Evolutionary conservation across 176 grass and related monocot species (phyloP), one percentile per base, ranked within the genome.

Genomic region (Sorghum bicolor): DNA sequence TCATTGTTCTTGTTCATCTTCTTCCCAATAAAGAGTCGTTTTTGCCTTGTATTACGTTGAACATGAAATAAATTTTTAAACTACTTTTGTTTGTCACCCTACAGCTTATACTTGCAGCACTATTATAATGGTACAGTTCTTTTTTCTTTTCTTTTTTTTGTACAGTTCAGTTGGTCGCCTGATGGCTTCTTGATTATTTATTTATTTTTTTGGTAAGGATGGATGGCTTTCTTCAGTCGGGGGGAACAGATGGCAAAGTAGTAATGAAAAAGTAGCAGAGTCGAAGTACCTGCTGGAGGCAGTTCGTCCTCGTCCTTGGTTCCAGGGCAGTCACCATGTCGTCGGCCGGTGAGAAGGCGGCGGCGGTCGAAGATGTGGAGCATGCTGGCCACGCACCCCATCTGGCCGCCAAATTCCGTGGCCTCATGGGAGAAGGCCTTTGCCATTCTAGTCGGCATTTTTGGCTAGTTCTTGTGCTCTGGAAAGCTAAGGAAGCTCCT

Each of bases 291-390:
- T 55, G 20, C 88, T 85, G 84, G 83, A 85, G 77, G 81, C 48
- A 63, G 63, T 38, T 50, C 39, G 34, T 79, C 76, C 38, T 50
- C 39, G 34, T 79, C 76, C 38, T 71, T 48, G 78, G 13, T 53
- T 29, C 50, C 5, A 39, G 74, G 26, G 58, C 77, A 22, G 31
- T 63, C 44, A n/a, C 48, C 76, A 24, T 61, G 52, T 8, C 52
- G 86, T 31, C 77, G 80, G 8, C 76, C 68, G 41, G 80, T 55
- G 65, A 96, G 58, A 4, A 96, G 66, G 65, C 58, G 83, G 39
- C 66, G 86, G 48, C 86, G 91, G 41, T 91, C 74, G 67, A 96
- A 96, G 40, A 96, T 93, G 86, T 96, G 94, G 81, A 93, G 85
- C 15, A 96, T 76, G 15, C 81, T 81, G 50, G 86, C 76, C 76